Percentiles rank a stretch among this genome's conserved stretches.
Conservation (phyloP, 2,329 filamentous ascomycete genomes). For the Phymatotrichopsis omnivora region DNA sequence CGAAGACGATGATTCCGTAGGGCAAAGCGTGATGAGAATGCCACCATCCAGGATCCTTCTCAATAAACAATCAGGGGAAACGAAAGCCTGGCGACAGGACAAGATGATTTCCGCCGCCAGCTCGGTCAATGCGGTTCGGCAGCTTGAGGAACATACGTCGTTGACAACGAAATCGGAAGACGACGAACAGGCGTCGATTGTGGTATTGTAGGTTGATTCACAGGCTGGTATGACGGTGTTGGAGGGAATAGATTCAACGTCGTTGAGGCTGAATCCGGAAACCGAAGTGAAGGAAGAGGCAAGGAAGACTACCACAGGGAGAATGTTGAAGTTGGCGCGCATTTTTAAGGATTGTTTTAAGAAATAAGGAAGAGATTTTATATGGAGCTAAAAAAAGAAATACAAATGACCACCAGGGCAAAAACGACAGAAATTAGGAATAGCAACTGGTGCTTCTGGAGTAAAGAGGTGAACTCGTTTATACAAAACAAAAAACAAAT, state of each 20-base stretch:
- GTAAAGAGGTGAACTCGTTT: too few relatives aligned
- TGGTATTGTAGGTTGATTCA: slow-evolving; percentile 7
- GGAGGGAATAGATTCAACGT: slow-evolving; percentile 9
- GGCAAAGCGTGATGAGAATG: slow-evolving; percentile 14
- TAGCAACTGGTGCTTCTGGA: too few relatives aligned
- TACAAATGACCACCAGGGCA: too few relatives aligned
- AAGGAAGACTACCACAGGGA: slow-evolving; percentile 7
- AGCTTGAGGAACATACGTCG: slow-evolving; percentile 6
- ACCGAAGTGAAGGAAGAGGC: slow-evolving; percentile 6
- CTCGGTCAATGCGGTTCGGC: slow-evolving; percentile 8
- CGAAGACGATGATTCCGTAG: slow-evolving; percentile 1
- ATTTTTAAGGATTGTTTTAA: too few relatives aligned
- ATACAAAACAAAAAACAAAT: too few relatives aligned
- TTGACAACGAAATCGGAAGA: slow-evolving; percentile 9
- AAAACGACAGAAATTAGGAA: too few relatives aligned
- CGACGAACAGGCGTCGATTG: slow-evolving; percentile 10
- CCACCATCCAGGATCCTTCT: slow-evolving; percentile 19
- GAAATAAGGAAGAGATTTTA: too few relatives aligned
- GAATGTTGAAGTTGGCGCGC: slow-evolving; percentile 3
- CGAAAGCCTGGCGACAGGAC: slow-evolving; percentile 21
- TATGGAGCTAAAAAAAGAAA: too few relatives aligned
- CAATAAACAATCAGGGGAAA: slow-evolving; percentile 14
- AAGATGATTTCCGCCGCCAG: slow-evolving; percentile 8
- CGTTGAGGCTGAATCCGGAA: slow-evolving; percentile 10
- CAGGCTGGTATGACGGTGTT: slow-evolving; percentile 18